A percentile compares a stretch with the other conserved stretches of the same genome.
Conservation (phyloP, 2,329 filamentous ascomycete species). For the Beauveria varroae region DNA sequence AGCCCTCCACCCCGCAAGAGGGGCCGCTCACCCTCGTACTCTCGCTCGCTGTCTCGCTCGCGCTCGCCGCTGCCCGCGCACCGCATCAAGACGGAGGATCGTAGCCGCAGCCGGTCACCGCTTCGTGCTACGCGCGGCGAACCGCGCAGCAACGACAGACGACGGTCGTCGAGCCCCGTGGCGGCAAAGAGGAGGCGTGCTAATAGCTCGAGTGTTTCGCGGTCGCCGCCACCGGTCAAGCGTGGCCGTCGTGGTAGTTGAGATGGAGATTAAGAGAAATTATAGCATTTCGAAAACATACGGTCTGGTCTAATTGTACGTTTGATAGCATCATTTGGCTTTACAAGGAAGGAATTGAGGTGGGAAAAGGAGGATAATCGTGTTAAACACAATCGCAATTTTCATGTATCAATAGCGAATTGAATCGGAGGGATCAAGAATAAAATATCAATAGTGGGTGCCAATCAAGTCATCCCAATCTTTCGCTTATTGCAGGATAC, state of each 20-base stretch:
- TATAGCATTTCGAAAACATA: background rate
- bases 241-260: slow-evolving; percentile 23
- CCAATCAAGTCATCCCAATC: background rate
- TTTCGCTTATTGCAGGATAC: background rate
- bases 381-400: background rate
- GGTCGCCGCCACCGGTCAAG: slow-evolving; percentile 25
- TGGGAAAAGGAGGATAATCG: background rate
- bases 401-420: slow-evolving; percentile 4
- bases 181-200: slow-evolving; percentile 14
- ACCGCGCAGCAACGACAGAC: background rate
- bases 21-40: background rate
- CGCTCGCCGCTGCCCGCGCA: background rate
- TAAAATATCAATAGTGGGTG: background rate
- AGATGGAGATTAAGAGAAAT: slow-evolving; percentile 4
- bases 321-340: background rate
- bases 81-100: background rate
- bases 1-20: background rate
- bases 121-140: background rate
- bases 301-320: background rate
- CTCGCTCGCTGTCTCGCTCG: background rate
- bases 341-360: background rate
- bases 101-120: background rate
- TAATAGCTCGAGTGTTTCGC: slow-evolving; percentile 24
- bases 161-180: slow-evolving; percentile 19
- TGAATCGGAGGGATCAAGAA: background rate